phyloP scores from a whole-genome alignment of 805 yeast genomes.

The Jamesozyma rosinii region DNA sequence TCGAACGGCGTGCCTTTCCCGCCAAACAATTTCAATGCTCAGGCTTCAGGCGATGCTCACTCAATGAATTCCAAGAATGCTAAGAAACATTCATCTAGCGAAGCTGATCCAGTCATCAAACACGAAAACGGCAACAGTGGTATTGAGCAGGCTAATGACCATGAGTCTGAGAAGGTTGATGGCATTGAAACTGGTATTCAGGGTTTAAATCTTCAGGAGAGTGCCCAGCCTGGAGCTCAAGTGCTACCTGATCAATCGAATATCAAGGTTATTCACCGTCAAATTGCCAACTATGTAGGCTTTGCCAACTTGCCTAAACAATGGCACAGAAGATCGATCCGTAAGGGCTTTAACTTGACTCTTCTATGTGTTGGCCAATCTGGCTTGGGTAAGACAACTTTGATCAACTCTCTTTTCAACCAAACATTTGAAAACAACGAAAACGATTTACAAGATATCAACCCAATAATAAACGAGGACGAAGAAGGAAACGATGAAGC shows the following conservation, averaged over 20 bases:
- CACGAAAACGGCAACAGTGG: background rate
- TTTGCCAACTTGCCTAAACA: slow-evolving; percentile 96
- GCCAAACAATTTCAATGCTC: background rate
- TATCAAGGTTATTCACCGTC: slow-evolving; percentile 62
- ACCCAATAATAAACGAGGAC: slow-evolving; percentile 7
- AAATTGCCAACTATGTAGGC: slow-evolving; percentile 87
- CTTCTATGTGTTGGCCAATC: slow-evolving; percentile 84
- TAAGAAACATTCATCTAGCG: background rate
- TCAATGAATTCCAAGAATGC: background rate
- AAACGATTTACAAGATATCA: background rate
- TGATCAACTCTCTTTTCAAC: slow-evolving; percentile 83
- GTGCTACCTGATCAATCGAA: slow-evolving; percentile 32
- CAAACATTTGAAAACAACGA: slow-evolving; percentile 36
- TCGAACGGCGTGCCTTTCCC: slow-evolving; percentile 6
- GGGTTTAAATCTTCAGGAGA: background rate
- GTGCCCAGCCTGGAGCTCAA: slow-evolving; percentile 13
- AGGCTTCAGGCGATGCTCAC: background rate
- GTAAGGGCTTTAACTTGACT: slow-evolving; percentile 83
- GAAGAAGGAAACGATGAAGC: slow-evolving; percentile 6
- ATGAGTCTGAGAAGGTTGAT: background rate
- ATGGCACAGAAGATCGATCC: slow-evolving; percentile 91
- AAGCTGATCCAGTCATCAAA: background rate
- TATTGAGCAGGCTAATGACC: background rate
- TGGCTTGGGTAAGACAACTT: slow-evolving; percentile 88
- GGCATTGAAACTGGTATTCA: background rate